Conservation (phyloP, 2,329 filamentous ascomycete species). For the Xylariaceae sp. region DNA sequence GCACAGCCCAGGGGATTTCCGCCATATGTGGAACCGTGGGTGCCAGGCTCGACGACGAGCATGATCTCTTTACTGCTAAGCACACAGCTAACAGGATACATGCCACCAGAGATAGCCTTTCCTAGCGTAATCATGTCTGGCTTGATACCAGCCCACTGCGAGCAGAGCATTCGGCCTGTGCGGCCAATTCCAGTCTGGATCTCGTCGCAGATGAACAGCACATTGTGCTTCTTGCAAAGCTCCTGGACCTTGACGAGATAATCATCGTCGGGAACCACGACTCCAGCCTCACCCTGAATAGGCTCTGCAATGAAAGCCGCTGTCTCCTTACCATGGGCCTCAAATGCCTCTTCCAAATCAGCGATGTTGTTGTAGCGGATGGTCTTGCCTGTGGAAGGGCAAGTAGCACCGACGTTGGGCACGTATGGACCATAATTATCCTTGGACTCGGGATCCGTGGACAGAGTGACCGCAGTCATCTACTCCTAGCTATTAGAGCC, state of each 20-base stretch:
- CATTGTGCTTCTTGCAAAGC: constrained; percentile 92
- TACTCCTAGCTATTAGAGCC: constrained; percentile 28
- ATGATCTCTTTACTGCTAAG: constrained; percentile 86
- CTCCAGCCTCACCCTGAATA: constrained; percentile 95
- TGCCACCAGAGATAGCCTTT: constrained; percentile 96
- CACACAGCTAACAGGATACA: constrained; percentile 98
- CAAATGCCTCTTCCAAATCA: constrained; percentile 74
- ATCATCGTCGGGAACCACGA: constrained; percentile 87
- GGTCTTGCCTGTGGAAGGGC: constrained; percentile 69
- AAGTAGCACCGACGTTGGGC: constrained; percentile 74
- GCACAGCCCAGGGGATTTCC: constrained; percentile 95
- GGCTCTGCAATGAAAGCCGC: constrained; percentile 94
- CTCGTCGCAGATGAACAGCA: constrained; percentile 94
- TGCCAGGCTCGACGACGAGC: constrained; percentile 93
- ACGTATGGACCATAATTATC: constrained; percentile 97
- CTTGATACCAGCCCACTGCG: constrained; percentile 92
- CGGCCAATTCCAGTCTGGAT: constrained; percentile 97
- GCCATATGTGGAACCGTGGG: constrained; percentile 97
- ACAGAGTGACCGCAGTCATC: constrained; percentile 95
- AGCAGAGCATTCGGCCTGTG: constrained; percentile 89
- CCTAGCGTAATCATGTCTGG: constrained; percentile 92
- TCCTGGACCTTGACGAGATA: constrained; percentile 78
- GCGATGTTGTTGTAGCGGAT: constrained; percentile 84
- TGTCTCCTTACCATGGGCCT: constrained; percentile 76
- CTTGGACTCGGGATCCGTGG: constrained; percentile 89